A percentile compares a stretch with the other conserved stretches of the same genome.
These are phyloP conservation scores for Aspergillus sp. DNA, from an alignment of 2,329 filamentous ascomycete species.

Conservation along the genomic window DNA sequence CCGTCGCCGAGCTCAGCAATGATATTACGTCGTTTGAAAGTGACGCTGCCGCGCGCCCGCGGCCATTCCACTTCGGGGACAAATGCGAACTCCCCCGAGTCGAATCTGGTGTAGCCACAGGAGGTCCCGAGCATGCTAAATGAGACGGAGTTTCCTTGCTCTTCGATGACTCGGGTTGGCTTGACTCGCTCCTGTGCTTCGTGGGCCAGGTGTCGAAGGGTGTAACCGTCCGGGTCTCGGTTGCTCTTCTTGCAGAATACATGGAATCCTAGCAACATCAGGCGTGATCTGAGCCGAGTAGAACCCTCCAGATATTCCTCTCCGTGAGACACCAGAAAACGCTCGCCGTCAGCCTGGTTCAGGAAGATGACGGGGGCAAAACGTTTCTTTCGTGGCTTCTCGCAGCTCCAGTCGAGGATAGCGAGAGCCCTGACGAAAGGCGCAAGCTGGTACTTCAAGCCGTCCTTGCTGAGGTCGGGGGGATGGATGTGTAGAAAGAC, in stretches of 20 bases:
- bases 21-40: slow-evolving; percentile 47
- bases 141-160: slow-evolving; percentile 12
- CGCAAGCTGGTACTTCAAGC: slow-evolving; percentile 43
- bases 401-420: slow-evolving; percentile 45
- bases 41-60: slow-evolving; percentile 18
- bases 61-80: slow-evolving; percentile 27
- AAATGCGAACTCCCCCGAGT: slow-evolving; percentile 40
- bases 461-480: slow-evolving; percentile 40
- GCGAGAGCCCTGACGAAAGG: slow-evolving; percentile 37
- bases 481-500: slow-evolving; percentile 48
- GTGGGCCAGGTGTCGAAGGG: slow-evolving; percentile 38
- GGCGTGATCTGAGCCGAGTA: slow-evolving; percentile 9
- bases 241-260: slow-evolving; percentile 36
- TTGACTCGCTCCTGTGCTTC: slow-evolving; percentile 25
- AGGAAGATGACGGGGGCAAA: slow-evolving; percentile 51
- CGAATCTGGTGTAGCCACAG: slow-evolving; percentile 52
- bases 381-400: slow-evolving; percentile 42
- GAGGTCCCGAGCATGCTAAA: slow-evolving; percentile 24
- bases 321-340: slow-evolving; percentile 43
- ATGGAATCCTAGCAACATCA: slow-evolving; percentile 19
- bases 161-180: slow-evolving; percentile 14
- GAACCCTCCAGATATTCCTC: slow-evolving; percentile 3
- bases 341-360: slow-evolving; percentile 36
- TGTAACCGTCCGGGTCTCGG: slow-evolving; percentile 34
- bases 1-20: slow-evolving; percentile 36